Conservation (phyloP, 2,329 filamentous ascomycete genomes). For the Blastomyces percursus region DNA sequence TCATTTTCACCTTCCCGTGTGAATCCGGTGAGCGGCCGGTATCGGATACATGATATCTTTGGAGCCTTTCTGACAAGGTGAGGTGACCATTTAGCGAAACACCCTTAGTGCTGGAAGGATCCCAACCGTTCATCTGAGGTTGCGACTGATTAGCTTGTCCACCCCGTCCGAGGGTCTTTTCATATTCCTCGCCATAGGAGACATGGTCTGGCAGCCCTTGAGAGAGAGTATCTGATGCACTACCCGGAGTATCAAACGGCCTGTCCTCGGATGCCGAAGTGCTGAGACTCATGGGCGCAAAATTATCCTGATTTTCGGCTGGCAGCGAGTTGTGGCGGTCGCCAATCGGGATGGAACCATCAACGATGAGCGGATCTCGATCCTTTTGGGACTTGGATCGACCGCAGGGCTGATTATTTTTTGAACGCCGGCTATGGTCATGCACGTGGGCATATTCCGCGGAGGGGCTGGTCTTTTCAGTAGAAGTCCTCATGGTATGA, state of each 20-base stretch:
- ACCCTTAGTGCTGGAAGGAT: conserved; percentile 7
- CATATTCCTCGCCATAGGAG: conserved; percentile 27
- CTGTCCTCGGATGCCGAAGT: conserved; percentile 33
- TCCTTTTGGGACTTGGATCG: conserved; percentile 16
- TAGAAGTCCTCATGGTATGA: conserved; percentile 7
- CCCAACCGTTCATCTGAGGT: conserved; percentile 13
- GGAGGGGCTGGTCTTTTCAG: conserved; percentile 10
- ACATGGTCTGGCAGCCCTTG: conserved; percentile 29
- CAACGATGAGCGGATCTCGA: conserved; percentile 37
- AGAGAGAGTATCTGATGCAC: conserved; percentile 29
- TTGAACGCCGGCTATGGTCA: conserved; percentile 15
- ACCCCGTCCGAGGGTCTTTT: conserved; percentile 19
- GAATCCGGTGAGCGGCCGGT: conserved; percentile 22
- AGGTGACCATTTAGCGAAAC: conserved; percentile 20
- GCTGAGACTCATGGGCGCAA: conserved; percentile 29
- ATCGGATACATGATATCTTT: conserved; percentile 30
- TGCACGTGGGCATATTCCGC: conserved; percentile 14
- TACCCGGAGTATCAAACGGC: conserved; percentile 28
- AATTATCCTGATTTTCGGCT: conserved; percentile 28
- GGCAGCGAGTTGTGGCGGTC: conserved; percentile 26
- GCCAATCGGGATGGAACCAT: conserved; percentile 35
- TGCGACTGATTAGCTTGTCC: conserved; percentile 19
- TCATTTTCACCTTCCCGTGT: conserved; percentile 16
- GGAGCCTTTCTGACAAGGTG: conserved; percentile 28
- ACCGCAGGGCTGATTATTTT: conserved; percentile 5